Conservation (phyloP, 1,139 yeast genomes). For the Yamadazyma songkhlaensis region DNA sequence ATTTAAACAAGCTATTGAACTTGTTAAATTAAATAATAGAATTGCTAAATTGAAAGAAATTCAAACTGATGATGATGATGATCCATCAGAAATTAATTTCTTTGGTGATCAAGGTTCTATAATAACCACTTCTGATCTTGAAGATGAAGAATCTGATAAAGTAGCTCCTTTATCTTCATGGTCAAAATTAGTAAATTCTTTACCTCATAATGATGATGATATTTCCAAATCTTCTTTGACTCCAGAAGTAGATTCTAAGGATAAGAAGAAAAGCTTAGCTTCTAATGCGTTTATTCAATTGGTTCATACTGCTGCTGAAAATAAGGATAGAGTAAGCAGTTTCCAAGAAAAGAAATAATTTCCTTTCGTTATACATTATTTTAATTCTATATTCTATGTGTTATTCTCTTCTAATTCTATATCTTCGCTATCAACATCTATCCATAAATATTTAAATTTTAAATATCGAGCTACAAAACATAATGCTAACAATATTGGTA, state of each 20-base stretch:
- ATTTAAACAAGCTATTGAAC: constrained; percentile 82
- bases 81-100: constrained; percentile 46
- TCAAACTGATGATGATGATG: constrained; percentile 55
- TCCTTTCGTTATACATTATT: background rate
- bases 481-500: constrained; percentile 47
- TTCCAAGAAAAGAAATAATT: constrained; percentile 26
- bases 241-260: constrained; percentile 19
- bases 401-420: background rate
- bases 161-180: constrained; percentile 10
- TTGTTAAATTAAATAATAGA: constrained; percentile 72
- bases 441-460: constrained; percentile 23
- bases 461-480: constrained; percentile 41
- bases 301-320: constrained; percentile 67
- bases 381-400: too few species aligned
- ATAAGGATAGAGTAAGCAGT: constrained; percentile 55
- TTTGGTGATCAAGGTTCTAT: constrained; percentile 31
- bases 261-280: constrained; percentile 20
- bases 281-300: constrained; percentile 65
- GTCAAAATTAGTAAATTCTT: constrained; percentile 8
- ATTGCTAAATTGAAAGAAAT: constrained; percentile 60
- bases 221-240: constrained; percentile 14
- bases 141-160: constrained; percentile 4
- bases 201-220: constrained; percentile 6
- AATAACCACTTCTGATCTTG: constrained; percentile 6
- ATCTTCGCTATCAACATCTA: constrained; percentile 12